A percentile compares a stretch with the other conserved stretches of the same genome.
Evolutionary conservation across 148 eudicot genomes (phyloP).

Genomic region (Nyssa sinensis): DNA sequence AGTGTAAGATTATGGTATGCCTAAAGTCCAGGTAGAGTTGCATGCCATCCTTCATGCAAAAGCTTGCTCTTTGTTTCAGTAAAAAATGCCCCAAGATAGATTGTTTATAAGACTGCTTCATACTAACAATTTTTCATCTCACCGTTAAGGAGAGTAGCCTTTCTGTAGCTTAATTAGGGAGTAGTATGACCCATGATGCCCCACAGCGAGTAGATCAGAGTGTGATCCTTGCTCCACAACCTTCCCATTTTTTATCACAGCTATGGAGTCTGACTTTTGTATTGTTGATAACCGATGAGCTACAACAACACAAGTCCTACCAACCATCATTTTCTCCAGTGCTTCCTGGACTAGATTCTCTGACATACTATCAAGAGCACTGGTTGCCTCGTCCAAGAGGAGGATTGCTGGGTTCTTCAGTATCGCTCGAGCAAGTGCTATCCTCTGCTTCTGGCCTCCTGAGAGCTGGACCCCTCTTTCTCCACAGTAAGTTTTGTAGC

Average conservation of each 20-base stretch:
- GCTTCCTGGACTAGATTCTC: constrained; percentile 21
- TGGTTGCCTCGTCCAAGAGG: constrained; percentile 23
- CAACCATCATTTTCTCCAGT: constrained; percentile 20
- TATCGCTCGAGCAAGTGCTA: constrained; percentile 22
- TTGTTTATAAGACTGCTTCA: no score
- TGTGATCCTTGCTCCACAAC: constrained; percentile 18
- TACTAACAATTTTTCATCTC: no score
- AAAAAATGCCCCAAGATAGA: no score
- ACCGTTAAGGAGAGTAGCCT: background rate
- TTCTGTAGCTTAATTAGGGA: constrained; percentile 10
- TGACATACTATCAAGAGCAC: constrained; percentile 20
- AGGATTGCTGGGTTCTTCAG: constrained; percentile 20
- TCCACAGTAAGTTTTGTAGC: constrained; percentile 11
- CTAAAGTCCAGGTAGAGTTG: no score
- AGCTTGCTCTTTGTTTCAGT: no score
- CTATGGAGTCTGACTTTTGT: constrained; percentile 12
- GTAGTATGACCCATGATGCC: background rate
- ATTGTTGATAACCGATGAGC: constrained; percentile 24
- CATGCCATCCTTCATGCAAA: no score
- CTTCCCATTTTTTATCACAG: constrained; percentile 14
- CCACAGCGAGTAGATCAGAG: constrained; percentile 2
- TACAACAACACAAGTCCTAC: constrained; percentile 20
- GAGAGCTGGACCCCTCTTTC: constrained; percentile 24
- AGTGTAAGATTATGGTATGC: no score
- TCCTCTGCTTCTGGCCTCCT: constrained; percentile 24